phyloP scores from a whole-genome alignment of 2,329 filamentous ascomycete species.

The Verticillium nubilum region DNA sequence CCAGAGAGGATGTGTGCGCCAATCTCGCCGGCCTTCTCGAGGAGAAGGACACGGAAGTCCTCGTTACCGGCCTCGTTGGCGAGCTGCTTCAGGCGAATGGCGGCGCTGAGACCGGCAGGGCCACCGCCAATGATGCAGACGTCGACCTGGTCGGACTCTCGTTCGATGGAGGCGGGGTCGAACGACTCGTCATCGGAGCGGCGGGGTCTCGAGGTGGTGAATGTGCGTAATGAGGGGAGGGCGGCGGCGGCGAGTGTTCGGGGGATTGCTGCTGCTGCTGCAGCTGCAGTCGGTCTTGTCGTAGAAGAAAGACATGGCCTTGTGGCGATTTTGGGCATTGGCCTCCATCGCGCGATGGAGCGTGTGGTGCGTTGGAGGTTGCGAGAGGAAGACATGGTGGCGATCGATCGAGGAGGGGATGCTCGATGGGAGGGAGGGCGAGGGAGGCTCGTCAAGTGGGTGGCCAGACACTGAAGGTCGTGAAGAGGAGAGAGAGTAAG shows the following conservation, averaged over 20 bases:
- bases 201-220: constrained; percentile 6
- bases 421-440: neutral
- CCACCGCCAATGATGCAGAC: constrained; percentile 93
- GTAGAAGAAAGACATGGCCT: constrained; percentile 6
- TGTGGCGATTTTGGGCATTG: constrained; percentile 12
- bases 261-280: neutral
- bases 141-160: constrained; percentile 90
- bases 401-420: constrained; percentile 22
- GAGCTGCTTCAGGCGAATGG: constrained; percentile 91
- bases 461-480: neutral
- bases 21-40: constrained; percentile 93
- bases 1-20: constrained; percentile 94
- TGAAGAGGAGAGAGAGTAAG: neutral
- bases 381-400: constrained; percentile 30
- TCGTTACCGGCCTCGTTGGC: constrained; percentile 94
- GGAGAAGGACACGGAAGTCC: constrained; percentile 84
- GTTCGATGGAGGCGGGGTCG: constrained; percentile 65
- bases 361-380: constrained; percentile 32
- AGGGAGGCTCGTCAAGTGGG: no score
- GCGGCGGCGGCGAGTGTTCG: neutral
- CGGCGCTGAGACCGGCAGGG: constrained; percentile 87
- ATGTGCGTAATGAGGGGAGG: constrained; percentile 3
- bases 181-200: constrained; percentile 42
- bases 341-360: constrained; percentile 19
- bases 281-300: constrained; percentile 1